Conservation (phyloP, 768 basidiomycete species). For the Boletus subcaerulescens region DNA sequence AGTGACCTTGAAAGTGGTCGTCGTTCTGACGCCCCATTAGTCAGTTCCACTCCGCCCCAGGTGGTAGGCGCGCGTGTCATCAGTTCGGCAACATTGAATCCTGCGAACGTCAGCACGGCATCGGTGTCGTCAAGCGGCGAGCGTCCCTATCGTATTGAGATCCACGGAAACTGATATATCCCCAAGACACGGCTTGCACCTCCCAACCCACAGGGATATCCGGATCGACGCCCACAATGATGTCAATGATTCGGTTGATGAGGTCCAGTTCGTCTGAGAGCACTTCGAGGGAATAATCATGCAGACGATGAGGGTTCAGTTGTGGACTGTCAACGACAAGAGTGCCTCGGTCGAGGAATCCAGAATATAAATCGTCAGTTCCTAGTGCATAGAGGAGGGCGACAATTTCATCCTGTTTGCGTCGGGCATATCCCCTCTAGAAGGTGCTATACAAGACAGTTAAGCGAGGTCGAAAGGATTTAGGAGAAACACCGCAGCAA, state of each 20-base stretch:
- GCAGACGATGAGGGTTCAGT: constrained; percentile 35
- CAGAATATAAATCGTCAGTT: constrained; percentile 36
- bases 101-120: constrained; percentile 38
- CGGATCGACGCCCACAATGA: constrained; percentile 76
- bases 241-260: constrained; percentile 72
- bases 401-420: constrained; percentile 53
- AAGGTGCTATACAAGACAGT: constrained; percentile 45
- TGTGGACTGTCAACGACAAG: constrained; percentile 27
- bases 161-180: constrained; percentile 69
- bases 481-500: constrained; percentile 54
- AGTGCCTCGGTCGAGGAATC: constrained; percentile 41
- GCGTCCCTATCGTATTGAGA: constrained; percentile 47
- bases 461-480: neutral
- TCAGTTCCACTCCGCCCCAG: constrained; percentile 38
- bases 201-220: constrained; percentile 95
- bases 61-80: constrained; percentile 71
- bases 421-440: constrained; percentile 60
- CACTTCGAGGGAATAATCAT: constrained; percentile 45
- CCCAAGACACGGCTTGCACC: constrained; percentile 85
- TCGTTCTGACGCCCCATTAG: constrained; percentile 70
- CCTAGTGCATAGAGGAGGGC: constrained; percentile 74
- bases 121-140: neutral
- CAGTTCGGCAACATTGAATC: constrained; percentile 66
- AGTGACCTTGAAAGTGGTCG: constrained; percentile 77
- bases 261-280: constrained; percentile 75